Base-by-base conservation (phyloP, 2,329 filamentous ascomycete species). In the Chrysosporium keratinophilum region DNA sequence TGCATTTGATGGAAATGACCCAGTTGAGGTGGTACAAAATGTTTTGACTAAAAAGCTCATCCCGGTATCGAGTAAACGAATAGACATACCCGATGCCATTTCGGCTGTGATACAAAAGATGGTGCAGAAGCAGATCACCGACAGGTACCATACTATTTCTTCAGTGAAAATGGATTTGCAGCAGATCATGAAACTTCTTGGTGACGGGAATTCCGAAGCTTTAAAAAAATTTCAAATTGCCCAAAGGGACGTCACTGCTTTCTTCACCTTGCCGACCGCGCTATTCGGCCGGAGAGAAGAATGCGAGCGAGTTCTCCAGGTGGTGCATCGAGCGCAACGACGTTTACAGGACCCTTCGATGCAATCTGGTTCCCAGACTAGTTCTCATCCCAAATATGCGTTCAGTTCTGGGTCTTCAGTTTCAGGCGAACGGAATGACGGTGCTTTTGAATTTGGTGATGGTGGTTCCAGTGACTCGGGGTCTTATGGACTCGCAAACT, bases 11-110 rank as follows among this genome's bases (percentile, higher is more conserved):
- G 91, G 88, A 9, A 78, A 82, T 11, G 84, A 82, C 0, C 87
- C 90, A 0, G 79, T 96, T 55, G 90, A 96, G 63, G 88, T 96
- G 43, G 88, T 97, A 59, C 90, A 96, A 66, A 88, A 84, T 60
- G 88, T 96, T 10, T 76, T 97, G 7, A 84, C 84, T 45, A 84
- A 85, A 59, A 82, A 87, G 44, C 82, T 96, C 59, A 83, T 87
- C 3, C 82, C 82, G 37, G 83, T 93, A 7, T 87, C 88, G 2
- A 81, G 80, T 2, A 80, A 88, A 43, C 80, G 91, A 49, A 78
- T 88, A 56, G 91, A 96, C 64, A 77, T 95, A 5, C 91, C 91
- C 0, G 87, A 94, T 55, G 84, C 85, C 6, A 75, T 96, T 41
- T 86, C 86, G 1, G 79, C 80, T 33, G 85, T 96, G 42, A 88